Evolutionary conservation across 805 yeast species (phyloP).

Genomic region (Yueomyces sinensis): DNA sequence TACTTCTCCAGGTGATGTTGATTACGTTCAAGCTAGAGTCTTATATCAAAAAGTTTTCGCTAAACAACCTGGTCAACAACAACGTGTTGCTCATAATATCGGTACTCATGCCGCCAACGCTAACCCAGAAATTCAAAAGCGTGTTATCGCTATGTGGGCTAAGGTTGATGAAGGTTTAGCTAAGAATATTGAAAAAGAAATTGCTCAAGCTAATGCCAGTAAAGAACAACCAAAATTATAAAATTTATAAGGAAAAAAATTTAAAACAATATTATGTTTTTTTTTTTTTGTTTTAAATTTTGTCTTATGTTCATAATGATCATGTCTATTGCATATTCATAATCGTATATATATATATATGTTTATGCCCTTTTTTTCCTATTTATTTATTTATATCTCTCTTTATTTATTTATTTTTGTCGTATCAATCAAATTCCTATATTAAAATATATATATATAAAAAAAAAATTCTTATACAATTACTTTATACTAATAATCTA

Average conservation of each 20-base stretch:
- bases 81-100: conserved; percentile 67
- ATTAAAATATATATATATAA: too few species aligned
- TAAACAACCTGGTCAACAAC: conserved; percentile 67
- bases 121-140: conserved; percentile 61
- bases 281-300: too few species aligned
- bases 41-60: conserved; percentile 66
- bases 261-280: too few species aligned
- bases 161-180: conserved; percentile 64
- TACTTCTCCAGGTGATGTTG: conserved; percentile 44
- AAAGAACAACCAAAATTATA: conserved; percentile 3
- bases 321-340: too few species aligned
- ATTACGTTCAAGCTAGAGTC: conserved; percentile 63
- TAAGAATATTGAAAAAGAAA: conserved; percentile 41
- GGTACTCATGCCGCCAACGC: conserved; percentile 63
- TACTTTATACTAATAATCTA: too few species aligned
- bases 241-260: not conserved
- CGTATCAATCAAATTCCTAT: too few species aligned
- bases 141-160: conserved; percentile 61
- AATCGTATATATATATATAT: too few species aligned
- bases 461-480: too few species aligned
- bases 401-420: too few species aligned
- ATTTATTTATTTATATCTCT: too few species aligned
- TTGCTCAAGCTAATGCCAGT: conserved; percentile 1
- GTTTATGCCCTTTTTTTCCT: not conserved
- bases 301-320: too few species aligned